Conservation (phyloP, 495 filamentous ascomycete species). For the Melanomma pulvis-pyrius region DNA sequence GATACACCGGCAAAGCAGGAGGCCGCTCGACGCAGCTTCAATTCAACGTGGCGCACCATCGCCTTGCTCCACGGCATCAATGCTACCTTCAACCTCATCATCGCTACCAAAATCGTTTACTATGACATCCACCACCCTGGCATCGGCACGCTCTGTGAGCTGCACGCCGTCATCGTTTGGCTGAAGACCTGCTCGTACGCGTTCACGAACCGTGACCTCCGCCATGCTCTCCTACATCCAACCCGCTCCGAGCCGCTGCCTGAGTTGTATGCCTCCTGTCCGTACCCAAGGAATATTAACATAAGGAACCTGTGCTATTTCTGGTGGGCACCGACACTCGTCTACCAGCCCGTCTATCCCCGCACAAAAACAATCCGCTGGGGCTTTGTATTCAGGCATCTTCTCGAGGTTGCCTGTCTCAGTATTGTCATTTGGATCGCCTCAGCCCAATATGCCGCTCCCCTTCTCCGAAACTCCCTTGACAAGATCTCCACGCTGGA, state of each 20-base stretch:
- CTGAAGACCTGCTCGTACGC: constrained; percentile 95
- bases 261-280: constrained; percentile 76
- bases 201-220: constrained; percentile 93
- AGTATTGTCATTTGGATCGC: constrained; percentile 90
- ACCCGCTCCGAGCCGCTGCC: constrained; percentile 63
- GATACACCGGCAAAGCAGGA: constrained; percentile 54
- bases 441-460: constrained; percentile 88
- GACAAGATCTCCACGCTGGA: constrained; percentile 82
- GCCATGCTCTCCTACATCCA: constrained; percentile 80
- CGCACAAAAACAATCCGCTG: constrained; percentile 76
- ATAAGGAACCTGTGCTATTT: constrained; percentile 86
- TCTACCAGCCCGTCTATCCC: constrained; percentile 97
- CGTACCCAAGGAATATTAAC: constrained; percentile 89
- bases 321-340: constrained; percentile 94
- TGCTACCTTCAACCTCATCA: constrained; percentile 73
- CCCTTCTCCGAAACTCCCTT: constrained; percentile 84
- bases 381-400: constrained; percentile 80
- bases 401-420: constrained; percentile 73
- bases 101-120: constrained; percentile 86
- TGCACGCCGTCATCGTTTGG: constrained; percentile 94
- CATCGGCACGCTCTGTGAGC: constrained; percentile 85
- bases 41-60: constrained; percentile 74
- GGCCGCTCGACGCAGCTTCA: constrained; percentile 56
- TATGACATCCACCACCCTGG: constrained; percentile 87
- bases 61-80: constrained; percentile 80